These are phyloP conservation scores for Mortierella sp. DNA, from an alignment of 371 early-diverging fungal species.

Conservation along the genomic window DNA sequence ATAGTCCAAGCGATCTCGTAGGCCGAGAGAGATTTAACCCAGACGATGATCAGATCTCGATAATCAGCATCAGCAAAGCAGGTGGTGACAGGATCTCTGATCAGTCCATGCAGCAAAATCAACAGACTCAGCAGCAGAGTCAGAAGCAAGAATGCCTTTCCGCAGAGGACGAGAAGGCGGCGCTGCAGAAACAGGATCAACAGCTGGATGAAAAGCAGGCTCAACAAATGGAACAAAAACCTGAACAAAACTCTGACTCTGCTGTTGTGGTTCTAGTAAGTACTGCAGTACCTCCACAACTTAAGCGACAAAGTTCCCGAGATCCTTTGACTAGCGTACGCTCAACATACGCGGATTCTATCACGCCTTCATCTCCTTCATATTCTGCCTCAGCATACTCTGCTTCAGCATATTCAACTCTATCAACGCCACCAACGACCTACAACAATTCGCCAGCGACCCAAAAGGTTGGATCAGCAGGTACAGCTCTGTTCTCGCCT, in stretches of 20 bases:
- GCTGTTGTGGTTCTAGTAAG: background rate
- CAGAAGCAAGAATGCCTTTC: slow-evolving; percentile 3
- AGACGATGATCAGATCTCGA: slow-evolving; percentile 38
- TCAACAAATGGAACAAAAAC: background rate
- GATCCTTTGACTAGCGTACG: slow-evolving; percentile 9
- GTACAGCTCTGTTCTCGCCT: slow-evolving; percentile 15
- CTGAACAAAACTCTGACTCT: background rate
- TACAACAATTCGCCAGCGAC: slow-evolving; percentile 31
- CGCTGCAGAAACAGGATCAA: slow-evolving; percentile 8
- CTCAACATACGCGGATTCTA: slow-evolving; percentile 18
- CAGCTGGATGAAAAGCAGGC: background rate
- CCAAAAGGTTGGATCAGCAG: slow-evolving; percentile 12
- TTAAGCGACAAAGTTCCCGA: background rate
- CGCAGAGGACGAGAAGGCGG: slow-evolving; percentile 13
- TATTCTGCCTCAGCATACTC: slow-evolving; percentile 32
- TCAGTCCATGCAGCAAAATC: background rate
- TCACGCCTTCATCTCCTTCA: slow-evolving; percentile 37
- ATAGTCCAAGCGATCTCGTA: slow-evolving; percentile 41
- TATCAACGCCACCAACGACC: slow-evolving; percentile 33
- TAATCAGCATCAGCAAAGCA: slow-evolving; percentile 19
- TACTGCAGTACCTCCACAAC: background rate
- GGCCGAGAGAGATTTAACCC: slow-evolving; percentile 43
- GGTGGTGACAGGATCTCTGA: background rate
- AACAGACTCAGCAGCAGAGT: background rate
- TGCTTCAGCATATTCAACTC: slow-evolving; percentile 14